phyloP scores from a whole-genome alignment of 2,329 filamentous ascomycete genomes.

The Arthrobotrys sphaeroides region DNA sequence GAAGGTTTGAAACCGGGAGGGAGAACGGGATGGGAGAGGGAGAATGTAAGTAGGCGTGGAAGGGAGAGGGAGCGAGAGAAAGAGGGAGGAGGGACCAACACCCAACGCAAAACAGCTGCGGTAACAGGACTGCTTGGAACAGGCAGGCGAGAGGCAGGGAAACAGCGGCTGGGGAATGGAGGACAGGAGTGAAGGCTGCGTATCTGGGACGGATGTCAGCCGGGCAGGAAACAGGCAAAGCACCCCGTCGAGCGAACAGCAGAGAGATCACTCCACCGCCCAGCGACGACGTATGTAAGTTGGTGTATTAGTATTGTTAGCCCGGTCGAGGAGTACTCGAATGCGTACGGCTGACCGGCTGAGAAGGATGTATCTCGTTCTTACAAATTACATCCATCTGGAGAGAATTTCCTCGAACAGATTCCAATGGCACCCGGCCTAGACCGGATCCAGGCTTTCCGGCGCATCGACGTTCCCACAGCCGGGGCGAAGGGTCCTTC shows the following conservation, averaged over 20 bases:
- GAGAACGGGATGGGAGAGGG: not conserved
- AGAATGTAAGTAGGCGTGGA: too few species aligned
- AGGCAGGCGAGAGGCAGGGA: too few species aligned
- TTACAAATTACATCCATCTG: too few species aligned
- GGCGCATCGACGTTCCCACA: constrained; percentile 23
- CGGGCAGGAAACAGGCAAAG: not conserved
- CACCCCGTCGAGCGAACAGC: too few species aligned
- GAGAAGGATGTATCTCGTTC: too few species aligned
- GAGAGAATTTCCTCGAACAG: too few species aligned
- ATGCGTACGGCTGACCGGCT: too few species aligned
- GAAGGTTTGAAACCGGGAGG: constrained; percentile 3
- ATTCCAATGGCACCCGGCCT: too few species aligned
- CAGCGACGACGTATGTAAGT: not conserved
- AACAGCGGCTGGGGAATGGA: not conserved
- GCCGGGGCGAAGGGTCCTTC: not conserved
- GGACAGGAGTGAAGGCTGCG: not conserved
- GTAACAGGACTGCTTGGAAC: constrained; percentile 13
- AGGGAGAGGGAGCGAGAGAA: constrained; percentile 13
- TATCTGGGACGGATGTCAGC: too few species aligned
- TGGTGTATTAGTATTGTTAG: too few species aligned
- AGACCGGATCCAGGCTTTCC: constrained; percentile 17
- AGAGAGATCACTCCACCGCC: not conserved
- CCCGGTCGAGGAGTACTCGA: too few species aligned
- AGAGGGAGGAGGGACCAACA: constrained; percentile 33
- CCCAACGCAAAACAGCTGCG: constrained; percentile 8